These are phyloP conservation scores for Fomitopsis schrenkii DNA, from an alignment of 1,284 basidiomycete species.

Conservation along the genomic window DNA sequence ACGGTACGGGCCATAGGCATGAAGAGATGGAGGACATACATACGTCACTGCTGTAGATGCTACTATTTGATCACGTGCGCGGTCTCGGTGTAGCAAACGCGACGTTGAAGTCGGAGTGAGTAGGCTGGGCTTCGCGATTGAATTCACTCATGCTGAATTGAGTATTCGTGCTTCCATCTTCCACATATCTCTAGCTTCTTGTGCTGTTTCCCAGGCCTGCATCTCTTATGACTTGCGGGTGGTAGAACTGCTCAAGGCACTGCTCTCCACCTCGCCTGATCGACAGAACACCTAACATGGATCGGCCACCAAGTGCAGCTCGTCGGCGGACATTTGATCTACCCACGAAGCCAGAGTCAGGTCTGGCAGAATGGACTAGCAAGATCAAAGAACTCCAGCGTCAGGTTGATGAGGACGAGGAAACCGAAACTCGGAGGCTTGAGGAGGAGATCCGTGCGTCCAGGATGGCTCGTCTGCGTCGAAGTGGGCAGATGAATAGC, in stretches of 20 bases:
- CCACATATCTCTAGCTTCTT: background rate
- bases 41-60: too few species aligned
- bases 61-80: too few species aligned
- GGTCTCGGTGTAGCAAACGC: too few species aligned
- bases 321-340: constrained; percentile 36
- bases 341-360: constrained; percentile 46
- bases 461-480: constrained; percentile 58
- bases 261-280: background rate
- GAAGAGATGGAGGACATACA: too few species aligned
- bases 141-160: too few species aligned
- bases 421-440: constrained; percentile 64
- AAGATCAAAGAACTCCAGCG: constrained; percentile 74
- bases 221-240: background rate
- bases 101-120: too few species aligned
- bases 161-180: too few species aligned
- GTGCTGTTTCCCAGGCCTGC: background rate
- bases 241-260: background rate
- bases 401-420: constrained; percentile 76
- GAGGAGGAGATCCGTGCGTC: constrained; percentile 76
- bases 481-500: constrained; percentile 43
- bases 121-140: too few species aligned
- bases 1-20: too few species aligned
- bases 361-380: constrained; percentile 75
- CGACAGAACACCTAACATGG: constrained; percentile 4
- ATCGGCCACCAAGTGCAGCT: constrained; percentile 10